A percentile compares a stretch with the other conserved stretches of the same genome.
Evolutionary conservation across 106 monocot genomes (phyloP).

Genomic region (Dioscorea dumetorum): DNA sequence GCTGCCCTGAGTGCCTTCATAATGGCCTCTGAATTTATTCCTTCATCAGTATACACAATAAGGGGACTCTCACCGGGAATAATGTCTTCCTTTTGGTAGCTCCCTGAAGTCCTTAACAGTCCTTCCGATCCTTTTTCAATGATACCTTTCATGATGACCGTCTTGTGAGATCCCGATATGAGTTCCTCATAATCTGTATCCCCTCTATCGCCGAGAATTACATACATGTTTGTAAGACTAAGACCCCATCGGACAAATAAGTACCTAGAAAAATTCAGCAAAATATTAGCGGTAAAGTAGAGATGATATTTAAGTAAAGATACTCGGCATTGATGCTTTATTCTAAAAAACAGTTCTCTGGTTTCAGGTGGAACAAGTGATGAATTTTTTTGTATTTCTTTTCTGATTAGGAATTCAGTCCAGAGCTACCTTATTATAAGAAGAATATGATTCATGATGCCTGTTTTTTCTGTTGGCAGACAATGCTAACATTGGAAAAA

Average conservation of each 20-base stretch:
- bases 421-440: too few species aligned
- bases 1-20: conserved; percentile 63
- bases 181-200: conserved; percentile 87
- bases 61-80: conserved; percentile 72
- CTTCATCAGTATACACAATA: conserved; percentile 37
- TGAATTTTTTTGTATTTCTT: too few species aligned
- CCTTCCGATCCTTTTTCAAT: conserved; percentile 78
- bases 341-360: too few species aligned
- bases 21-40: conserved; percentile 50
- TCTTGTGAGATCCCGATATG: conserved; percentile 86
- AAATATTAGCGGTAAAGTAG: too few species aligned
- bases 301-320: too few species aligned
- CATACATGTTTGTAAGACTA: conserved; percentile 71
- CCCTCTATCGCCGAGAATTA: conserved; percentile 75
- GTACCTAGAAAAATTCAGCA: conserved; percentile 36
- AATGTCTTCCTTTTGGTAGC: conserved; percentile 81
- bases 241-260: conserved; percentile 86
- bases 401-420: too few species aligned
- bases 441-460: too few species aligned
- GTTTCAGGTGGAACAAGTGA: too few species aligned
- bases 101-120: conserved; percentile 61
- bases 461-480: too few species aligned
- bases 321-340: too few species aligned
- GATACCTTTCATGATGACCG: conserved; percentile 61
- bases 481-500: too few species aligned